Evolutionary conservation across 2,329 filamentous ascomycete genomes (phyloP).

Genomic region (Aspergillus luchuensis): DNA sequence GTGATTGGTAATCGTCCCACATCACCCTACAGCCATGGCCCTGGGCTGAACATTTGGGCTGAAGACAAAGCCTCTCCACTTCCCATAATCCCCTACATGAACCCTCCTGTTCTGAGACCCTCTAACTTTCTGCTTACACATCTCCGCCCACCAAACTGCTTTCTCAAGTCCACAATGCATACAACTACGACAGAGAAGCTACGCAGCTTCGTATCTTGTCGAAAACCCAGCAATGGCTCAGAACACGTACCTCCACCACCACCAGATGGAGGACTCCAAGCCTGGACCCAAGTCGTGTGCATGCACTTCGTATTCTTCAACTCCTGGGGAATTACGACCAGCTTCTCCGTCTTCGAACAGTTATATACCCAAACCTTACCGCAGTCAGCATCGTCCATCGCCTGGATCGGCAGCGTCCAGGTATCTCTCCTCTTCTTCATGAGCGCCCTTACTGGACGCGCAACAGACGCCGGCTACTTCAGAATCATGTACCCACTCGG

Average conservation of each 20-base stretch:
- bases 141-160: no score
- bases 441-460: constrained; percentile 43
- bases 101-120: no score
- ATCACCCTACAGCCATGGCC: no score
- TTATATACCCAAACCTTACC: not conserved
- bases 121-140: no score
- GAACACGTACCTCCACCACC: not conserved
- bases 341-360: not conserved
- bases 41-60: no score
- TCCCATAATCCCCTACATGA: no score
- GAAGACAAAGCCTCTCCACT: no score
- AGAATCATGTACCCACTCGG: constrained; percentile 27
- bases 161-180: not conserved
- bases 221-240: not conserved
- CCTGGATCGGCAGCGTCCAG: constrained; percentile 38
- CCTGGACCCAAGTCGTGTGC: not conserved
- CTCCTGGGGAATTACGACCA: not conserved
- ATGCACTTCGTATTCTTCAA: not conserved
- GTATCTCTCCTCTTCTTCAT: constrained; percentile 48
- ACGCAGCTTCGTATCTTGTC: no score
- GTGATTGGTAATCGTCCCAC: no score
- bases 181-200: not conserved
- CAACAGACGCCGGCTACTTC: constrained; percentile 47
- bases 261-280: not conserved
- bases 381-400: not conserved